Evolutionary conservation across 495 filamentous ascomycete species (phyloP).

Genomic region (Rusavskia elegans): DNA sequence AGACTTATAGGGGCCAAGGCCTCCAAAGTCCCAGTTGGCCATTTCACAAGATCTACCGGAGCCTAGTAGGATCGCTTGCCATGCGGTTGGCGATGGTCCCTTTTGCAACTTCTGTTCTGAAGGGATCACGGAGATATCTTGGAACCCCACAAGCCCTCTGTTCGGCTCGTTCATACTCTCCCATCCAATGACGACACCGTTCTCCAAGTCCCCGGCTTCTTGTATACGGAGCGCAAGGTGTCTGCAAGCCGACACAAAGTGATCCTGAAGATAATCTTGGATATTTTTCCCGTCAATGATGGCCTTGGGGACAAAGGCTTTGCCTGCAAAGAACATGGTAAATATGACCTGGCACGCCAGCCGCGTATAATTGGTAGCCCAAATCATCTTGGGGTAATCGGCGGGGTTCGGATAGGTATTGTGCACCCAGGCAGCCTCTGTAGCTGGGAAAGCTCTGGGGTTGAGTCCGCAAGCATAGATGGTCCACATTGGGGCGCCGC

Average conservation of each 20-base stretch:
- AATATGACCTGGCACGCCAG: constrained; percentile 83
- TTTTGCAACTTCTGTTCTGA: constrained; percentile 82
- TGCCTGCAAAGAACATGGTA: constrained; percentile 86
- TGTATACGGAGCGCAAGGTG: constrained; percentile 74
- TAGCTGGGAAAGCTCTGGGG: constrained; percentile 65
- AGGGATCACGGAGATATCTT: constrained; percentile 70
- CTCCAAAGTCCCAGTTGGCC: constrained; percentile 83
- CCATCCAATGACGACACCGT: constrained; percentile 84
- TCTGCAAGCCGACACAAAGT: constrained; percentile 63
- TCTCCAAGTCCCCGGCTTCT: constrained; percentile 77
- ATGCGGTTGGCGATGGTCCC: constrained; percentile 85
- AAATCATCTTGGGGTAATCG: constrained; percentile 94
- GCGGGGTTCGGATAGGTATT: constrained; percentile 83
- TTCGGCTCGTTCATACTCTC: constrained; percentile 93
- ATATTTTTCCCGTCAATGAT: constrained; percentile 92
- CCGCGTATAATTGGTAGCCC: constrained; percentile 92
- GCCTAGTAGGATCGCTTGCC: constrained; percentile 82
- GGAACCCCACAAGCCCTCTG: constrained; percentile 70
- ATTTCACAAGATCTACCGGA: constrained; percentile 81
- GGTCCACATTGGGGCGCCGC: constrained; percentile 95
- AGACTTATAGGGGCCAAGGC: constrained; percentile 79
- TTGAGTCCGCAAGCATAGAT: constrained; percentile 86
- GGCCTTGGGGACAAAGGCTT: constrained; percentile 87
- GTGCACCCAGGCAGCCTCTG: constrained; percentile 85
- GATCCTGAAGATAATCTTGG: constrained; percentile 84